Base-by-base conservation (phyloP, 148 eudicot species). In the Bassia scoparia region DNA sequence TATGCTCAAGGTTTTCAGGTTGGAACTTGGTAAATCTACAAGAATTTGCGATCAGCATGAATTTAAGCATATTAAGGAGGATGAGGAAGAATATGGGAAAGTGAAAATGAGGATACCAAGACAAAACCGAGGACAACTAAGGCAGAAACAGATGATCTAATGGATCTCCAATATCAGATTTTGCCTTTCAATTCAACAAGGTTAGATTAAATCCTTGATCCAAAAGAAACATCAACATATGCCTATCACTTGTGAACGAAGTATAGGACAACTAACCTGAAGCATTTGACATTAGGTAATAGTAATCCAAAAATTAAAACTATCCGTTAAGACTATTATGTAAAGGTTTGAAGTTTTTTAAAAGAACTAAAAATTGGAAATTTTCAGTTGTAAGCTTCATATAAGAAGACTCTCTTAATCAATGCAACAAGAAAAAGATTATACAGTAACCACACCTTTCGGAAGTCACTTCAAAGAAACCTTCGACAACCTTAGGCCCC, bases 1-100 rank as follows among this genome's bases (percentile, higher is more conserved):
- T 79, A 18, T 74, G 81, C 74, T 74, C 70, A 16, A 79, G 26
- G 70, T 79, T 79, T 66, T 74, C 81, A n/a, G 81, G 74, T 9
- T 49, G 70, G 66, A 79, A 79, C 74, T 74, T 4, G 78, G 81
- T 33, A 79, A n/a, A 43, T 10, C 35, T 78, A 41, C 46, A 73
- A 61, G 24, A 67, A 44, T n/a, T 54, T 16, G 46, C 24, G n/a
- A 54, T 67, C 54, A 43, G 70, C 35, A 67, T 1, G 29, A 30
- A 29, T 3, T n/a, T 67, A 41, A 2, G 64, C 27, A 56, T 24
- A 49, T 34, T 0, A 37, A n/a, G 44, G 29, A 7, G 21, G 12
- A 11, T 20, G 5, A 15, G 53, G 53, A 21, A 11, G 0, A 41
- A 41, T 41, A 7, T 8, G 7, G 7, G 41, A 46, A 46, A 46